A percentile compares a stretch with the other conserved stretches of the same genome.
phyloP scores from a whole-genome alignment of 176 grass and related monocot species.

The Juncus effusus region DNA sequence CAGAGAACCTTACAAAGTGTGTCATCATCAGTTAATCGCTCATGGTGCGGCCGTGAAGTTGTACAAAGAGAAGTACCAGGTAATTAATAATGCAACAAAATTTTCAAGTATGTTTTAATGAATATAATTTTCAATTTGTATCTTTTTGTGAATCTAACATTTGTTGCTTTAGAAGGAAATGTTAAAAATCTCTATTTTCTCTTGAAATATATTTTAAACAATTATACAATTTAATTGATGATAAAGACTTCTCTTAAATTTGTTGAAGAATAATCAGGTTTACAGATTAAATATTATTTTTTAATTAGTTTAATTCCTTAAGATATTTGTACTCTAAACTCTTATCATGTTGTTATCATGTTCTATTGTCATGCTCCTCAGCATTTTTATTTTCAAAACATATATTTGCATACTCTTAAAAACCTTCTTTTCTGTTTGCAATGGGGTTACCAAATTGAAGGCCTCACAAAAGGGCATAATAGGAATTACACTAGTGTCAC shows the following conservation, averaged over 20 bases:
- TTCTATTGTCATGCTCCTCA: not conserved
- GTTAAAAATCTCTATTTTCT: not conserved
- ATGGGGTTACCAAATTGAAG: slow-evolving; percentile 19
- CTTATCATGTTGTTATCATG: too few species aligned
- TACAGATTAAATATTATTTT: not conserved
- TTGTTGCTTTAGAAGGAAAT: not conserved
- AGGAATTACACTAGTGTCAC: slow-evolving; percentile 40
- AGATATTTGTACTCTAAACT: not conserved
- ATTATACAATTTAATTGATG: not conserved
- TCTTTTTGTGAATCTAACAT: not conserved
- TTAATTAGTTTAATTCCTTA: not conserved
- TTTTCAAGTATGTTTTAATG: not conserved
- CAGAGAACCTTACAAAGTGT: slow-evolving; percentile 45
- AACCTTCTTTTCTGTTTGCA: too few species aligned
- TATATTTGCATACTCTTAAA: not conserved
- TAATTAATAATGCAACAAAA: not conserved
- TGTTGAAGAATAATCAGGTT: too few species aligned
- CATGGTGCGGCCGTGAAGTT: slow-evolving; percentile 33
- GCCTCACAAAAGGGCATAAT: slow-evolving; percentile 35
- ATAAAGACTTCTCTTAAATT: too few species aligned
- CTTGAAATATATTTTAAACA: not conserved
- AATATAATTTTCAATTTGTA: not conserved
- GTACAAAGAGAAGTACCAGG: slow-evolving; percentile 52
- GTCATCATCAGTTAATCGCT: slow-evolving; percentile 49
- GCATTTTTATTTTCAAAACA: not conserved